Base-by-base conservation (phyloP, 352 stramenopile species). In the Phytophthora foliorum region DNA sequence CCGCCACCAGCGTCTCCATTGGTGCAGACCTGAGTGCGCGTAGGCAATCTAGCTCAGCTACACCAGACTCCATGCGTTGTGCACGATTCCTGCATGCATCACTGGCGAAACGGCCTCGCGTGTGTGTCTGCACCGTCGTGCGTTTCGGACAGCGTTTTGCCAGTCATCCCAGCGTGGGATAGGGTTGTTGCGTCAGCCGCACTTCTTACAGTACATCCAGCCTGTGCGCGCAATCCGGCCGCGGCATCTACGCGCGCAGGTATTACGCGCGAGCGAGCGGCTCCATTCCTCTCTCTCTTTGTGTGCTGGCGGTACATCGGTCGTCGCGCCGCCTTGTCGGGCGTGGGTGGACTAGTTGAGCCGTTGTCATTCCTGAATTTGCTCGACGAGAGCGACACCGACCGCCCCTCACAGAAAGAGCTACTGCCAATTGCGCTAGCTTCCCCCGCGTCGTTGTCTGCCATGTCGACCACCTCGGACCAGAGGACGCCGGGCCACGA, bases 311-410 rank as follows among this genome's bases (percentile, higher is more conserved):
- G 48, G 46, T 39, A 44, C 41, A 45, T 63, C 55, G 56, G 21
- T 36, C 41, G 38, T 29, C 34, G 29, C 31, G 34, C n/a, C 10
- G 9, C 11, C 49, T 41, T 38, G 54, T 51, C 54, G 41, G 25
- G 11, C 10, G 34, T 19, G 25, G n/a, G n/a, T n/a, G n/a, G n/a
- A n/a, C n/a, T n/a, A n/a, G n/a, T n/a, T 51, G 42, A 55, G 36
- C 53, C 42, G n/a, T n/a, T 62, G 22, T 63, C 67, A 74, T 74
- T 74, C 55, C 60, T 38, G 41, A 74, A 70, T 58, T 74, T 66
- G 60, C 60, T 52, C 60, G 41, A 42, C 50, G 25, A 59, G 60
- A 49, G 56, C 44, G 56, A 66, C 51, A 57, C 50, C 52, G 24
- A 73, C 57, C 38, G n/a, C 50, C 44, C 24, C 42, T 6, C 27